phyloP scores from a whole-genome alignment of 495 filamentous ascomycete genomes.

The Penicillium nucicola region DNA sequence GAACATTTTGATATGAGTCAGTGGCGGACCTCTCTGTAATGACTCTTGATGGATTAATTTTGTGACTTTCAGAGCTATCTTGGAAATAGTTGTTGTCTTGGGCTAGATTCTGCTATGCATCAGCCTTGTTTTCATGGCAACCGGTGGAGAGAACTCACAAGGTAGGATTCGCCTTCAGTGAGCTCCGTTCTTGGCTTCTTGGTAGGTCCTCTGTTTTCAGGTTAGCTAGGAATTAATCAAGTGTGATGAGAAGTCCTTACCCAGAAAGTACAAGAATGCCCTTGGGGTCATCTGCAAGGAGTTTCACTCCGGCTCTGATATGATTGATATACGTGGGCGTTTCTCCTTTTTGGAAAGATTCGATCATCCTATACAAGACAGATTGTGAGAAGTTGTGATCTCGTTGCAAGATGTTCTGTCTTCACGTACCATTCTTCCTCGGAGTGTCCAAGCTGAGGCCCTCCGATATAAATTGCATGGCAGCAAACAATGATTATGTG shows the following conservation, averaged over 20 bases:
- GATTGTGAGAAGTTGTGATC: background rate
- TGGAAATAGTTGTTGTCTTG: constrained; percentile 38
- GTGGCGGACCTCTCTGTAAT: constrained; percentile 62
- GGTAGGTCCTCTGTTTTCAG: constrained; percentile 55
- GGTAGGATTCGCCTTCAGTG: constrained; percentile 68
- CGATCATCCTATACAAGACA: constrained; percentile 43
- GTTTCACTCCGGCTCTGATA: constrained; percentile 58
- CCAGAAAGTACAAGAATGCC: constrained; percentile 66
- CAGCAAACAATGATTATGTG: constrained; percentile 76
- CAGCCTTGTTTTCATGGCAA: background rate
- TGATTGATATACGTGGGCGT: constrained; percentile 70
- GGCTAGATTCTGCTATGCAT: constrained; percentile 41
- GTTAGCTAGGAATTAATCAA: background rate
- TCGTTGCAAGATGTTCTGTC: background rate
- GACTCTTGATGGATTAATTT: constrained; percentile 27
- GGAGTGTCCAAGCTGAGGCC: constrained; percentile 50
- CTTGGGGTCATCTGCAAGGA: constrained; percentile 33
- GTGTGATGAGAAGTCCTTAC: constrained; percentile 33
- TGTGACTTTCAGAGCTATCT: background rate
- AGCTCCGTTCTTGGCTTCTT: constrained; percentile 48
- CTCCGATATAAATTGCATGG: constrained; percentile 74
- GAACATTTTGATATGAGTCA: constrained; percentile 77
- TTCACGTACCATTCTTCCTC: constrained; percentile 64
- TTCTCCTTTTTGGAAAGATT: constrained; percentile 69
- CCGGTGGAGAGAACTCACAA: constrained; percentile 25